These are phyloP conservation scores for Alternaria panax DNA, from an alignment of 2,329 filamentous ascomycete species.

Conservation along the genomic window DNA sequence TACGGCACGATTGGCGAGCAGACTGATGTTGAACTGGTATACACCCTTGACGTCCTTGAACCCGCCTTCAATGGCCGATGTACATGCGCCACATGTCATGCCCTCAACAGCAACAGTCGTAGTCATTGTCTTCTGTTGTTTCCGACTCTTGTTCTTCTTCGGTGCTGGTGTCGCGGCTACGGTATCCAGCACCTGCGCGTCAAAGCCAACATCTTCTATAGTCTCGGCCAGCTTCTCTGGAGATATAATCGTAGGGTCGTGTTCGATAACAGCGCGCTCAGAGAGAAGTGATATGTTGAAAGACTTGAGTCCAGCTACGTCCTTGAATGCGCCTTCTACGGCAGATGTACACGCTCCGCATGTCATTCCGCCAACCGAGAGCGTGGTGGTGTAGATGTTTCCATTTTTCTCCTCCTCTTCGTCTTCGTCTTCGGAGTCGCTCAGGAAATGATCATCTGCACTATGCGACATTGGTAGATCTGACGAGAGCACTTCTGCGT, in stretches of 20 bases:
- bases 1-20: slow-evolving; percentile 90
- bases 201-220: slow-evolving; percentile 77
- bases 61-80: slow-evolving; percentile 84
- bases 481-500: slow-evolving; percentile 85
- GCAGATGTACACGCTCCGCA: slow-evolving; percentile 89
- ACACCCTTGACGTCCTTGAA: slow-evolving; percentile 81
- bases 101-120: slow-evolving; percentile 91
- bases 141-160: slow-evolving; percentile 47
- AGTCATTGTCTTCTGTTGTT: slow-evolving; percentile 62
- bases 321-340: slow-evolving; percentile 80
- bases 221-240: slow-evolving; percentile 64
- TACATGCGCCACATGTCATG: slow-evolving; percentile 98
- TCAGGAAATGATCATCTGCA: slow-evolving; percentile 45
- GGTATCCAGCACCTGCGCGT: slow-evolving; percentile 78
- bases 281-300: slow-evolving; percentile 86
- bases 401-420: slow-evolving; percentile 52
- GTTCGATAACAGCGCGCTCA: slow-evolving; percentile 84
- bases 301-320: slow-evolving; percentile 73
- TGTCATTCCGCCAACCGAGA: slow-evolving; percentile 87
- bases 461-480: slow-evolving; percentile 67
- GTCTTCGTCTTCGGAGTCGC: slow-evolving; percentile 48
- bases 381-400: slow-evolving; percentile 65
- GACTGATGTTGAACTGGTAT: slow-evolving; percentile 89
- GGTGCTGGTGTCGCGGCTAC: slow-evolving; percentile 54
- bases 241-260: slow-evolving; percentile 67